Base-by-base conservation (phyloP, 2,329 filamentous ascomycete species). In the Polytolypa hystricis region DNA sequence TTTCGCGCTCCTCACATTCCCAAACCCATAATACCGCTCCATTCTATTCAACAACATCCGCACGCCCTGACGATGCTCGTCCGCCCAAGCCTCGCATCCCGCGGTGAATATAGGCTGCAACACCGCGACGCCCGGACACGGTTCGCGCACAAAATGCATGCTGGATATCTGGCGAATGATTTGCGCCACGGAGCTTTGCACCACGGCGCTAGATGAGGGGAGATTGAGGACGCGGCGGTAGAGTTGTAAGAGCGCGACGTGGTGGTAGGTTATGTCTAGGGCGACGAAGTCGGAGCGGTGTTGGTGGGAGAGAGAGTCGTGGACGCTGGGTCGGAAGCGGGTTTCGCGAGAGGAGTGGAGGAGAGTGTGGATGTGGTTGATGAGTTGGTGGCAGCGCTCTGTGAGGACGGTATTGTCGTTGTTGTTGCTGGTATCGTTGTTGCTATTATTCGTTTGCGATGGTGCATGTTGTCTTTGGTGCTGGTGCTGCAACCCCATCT, bases 101-200 rank as follows among this genome's bases (percentile, higher is more conserved):
- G 74, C 71, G 7, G 76, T 73, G 46, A 80, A 80, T 2, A 79
- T 58, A 1, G 76, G 76, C 73, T 75, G 79, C 2, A 80, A 62
- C 23, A 80, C 58, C 2, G 76, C 76, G 2, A 71, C 68, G 71
- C 79, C 77, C 0, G 76, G 76, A 0, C 76, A 47, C 7, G 44
- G 42, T 33, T 43, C 42, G 9, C 36, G 29, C 15, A 45, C 27
- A 19, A 47, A 42, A 18, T 40, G 42, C 19, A 44, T 41, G 8
- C 40, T 39, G 3, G 40, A 42, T 7, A 43, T 33, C 10, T 37
- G 40, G 4, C 27, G 27, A 30, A 47, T 45, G 17, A 47, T 45
- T 14, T 37, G 36, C 18, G 30, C 30, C 3, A 45, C 42, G 19
- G 44, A 47, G 8, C 23, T 31, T 19, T 47, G 44, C 10, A 45